Conservation (phyloP, 306 rosid species). For the Sophora flavescens region DNA sequence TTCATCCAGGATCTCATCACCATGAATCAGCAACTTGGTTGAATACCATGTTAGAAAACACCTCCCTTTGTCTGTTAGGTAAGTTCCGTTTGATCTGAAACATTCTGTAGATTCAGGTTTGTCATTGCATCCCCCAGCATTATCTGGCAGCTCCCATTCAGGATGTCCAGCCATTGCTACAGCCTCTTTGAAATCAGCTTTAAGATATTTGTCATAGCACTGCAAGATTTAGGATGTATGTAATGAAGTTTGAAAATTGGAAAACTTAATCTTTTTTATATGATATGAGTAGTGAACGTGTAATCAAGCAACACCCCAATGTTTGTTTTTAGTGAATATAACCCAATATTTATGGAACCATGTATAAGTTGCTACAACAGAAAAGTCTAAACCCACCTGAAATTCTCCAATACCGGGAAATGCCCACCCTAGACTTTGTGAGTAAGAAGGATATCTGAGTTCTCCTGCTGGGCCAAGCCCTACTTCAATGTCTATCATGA, state of each 20-base stretch:
- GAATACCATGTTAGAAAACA: slow-evolving; percentile 94
- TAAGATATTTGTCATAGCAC: slow-evolving; percentile 91
- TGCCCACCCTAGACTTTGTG: slow-evolving; percentile 69
- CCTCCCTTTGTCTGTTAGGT: slow-evolving; percentile 70
- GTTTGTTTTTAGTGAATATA: slow-evolving; percentile 11
- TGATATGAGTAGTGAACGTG: not conserved
- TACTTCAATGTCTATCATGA: slow-evolving; percentile 84
- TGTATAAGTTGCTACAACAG: not conserved
- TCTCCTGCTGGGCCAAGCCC: slow-evolving; percentile 98
- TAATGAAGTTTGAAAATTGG: not conserved
- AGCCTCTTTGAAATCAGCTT: slow-evolving; percentile 74
- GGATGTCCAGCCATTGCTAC: slow-evolving; percentile 70
- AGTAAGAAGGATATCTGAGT: slow-evolving; percentile 88
- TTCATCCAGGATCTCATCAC: slow-evolving; percentile 84
- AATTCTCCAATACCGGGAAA: slow-evolving; percentile 99
- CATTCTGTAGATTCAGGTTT: slow-evolving; percentile 74
- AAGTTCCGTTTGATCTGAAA: slow-evolving; percentile 76
- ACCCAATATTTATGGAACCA: not conserved
- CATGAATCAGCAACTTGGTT: slow-evolving; percentile 75
- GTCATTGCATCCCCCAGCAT: slow-evolving; percentile 81
- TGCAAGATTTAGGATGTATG: slow-evolving; percentile 35
- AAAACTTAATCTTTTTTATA: not conserved
- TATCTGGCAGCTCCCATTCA: slow-evolving; percentile 82
- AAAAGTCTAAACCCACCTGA: slow-evolving; percentile 64
- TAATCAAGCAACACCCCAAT: not conserved